Evolutionary conservation across 768 basidiomycete genomes (phyloP).

Genomic region (Austroboletus eburneus): DNA sequence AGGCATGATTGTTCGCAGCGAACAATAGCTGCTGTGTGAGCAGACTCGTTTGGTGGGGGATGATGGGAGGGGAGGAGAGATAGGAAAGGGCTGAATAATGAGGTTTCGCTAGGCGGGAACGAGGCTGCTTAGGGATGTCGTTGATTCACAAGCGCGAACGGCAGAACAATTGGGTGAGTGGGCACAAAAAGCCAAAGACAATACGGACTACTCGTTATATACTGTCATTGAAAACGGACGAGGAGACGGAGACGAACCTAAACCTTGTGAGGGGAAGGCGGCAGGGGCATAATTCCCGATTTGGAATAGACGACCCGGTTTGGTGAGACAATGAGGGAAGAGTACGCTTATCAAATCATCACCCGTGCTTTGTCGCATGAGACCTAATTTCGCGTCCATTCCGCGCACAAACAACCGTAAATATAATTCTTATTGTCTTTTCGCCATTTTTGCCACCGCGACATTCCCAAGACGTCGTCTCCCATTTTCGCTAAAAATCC

Average conservation of each 20-base stretch:
- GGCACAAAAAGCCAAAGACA: slow-evolving; percentile 56
- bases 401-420: slow-evolving; percentile 34
- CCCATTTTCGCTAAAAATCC: slow-evolving; percentile 29
- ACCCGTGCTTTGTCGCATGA: slow-evolving; percentile 27
- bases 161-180: slow-evolving; percentile 62
- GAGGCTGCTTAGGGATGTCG: slow-evolving; percentile 43
- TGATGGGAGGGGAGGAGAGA: slow-evolving; percentile 27
- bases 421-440: slow-evolving; percentile 48
- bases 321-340: slow-evolving; percentile 33
- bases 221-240: slow-evolving; percentile 30
- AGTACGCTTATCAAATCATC: slow-evolving; percentile 31
- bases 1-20: slow-evolving; percentile 58
- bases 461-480: slow-evolving; percentile 30
- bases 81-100: slow-evolving; percentile 34
- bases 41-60: slow-evolving; percentile 34
- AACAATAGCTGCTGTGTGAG: slow-evolving; percentile 33
- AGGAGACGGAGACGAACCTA: slow-evolving; percentile 37
- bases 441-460: slow-evolving; percentile 29
- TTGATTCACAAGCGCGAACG: slow-evolving; percentile 44
- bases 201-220: slow-evolving; percentile 55
- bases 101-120: slow-evolving; percentile 42
- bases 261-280: slow-evolving; percentile 18
- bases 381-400: slow-evolving; percentile 39
- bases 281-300: slow-evolving; percentile 20
- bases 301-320: slow-evolving; percentile 21